Conservation (phyloP, 768 basidiomycete species). For the Candolleomyces eurysporus region DNA sequence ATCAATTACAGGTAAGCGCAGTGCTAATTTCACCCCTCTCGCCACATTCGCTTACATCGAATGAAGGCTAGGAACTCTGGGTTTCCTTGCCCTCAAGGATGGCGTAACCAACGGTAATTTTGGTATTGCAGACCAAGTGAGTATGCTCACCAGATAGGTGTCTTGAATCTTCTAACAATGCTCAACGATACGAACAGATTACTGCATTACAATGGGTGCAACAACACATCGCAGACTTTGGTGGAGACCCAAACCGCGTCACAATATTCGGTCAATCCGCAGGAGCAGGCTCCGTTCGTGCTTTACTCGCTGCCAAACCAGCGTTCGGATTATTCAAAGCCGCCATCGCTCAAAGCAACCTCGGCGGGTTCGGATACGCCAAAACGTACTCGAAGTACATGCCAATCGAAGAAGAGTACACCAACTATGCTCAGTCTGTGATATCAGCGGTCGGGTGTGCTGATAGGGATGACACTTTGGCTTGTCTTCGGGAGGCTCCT, state of each 20-base stretch:
- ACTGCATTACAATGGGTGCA: constrained; percentile 62
- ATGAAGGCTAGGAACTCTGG: constrained; percentile 25
- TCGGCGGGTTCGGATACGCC: constrained; percentile 48
- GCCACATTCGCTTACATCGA: neutral
- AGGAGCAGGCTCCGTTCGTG: constrained; percentile 9
- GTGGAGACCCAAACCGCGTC: constrained; percentile 57
- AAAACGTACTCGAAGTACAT: constrained; percentile 48
- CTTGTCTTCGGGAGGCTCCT: constrained; percentile 34
- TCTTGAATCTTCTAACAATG: neutral
- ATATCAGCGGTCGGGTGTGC: constrained; percentile 40
- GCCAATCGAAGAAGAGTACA: constrained; percentile 40
- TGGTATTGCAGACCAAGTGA: constrained; percentile 48
- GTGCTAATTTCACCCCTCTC: neutral
- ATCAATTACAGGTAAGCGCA: constrained; percentile 8
- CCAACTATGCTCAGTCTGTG: constrained; percentile 28
- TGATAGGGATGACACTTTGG: constrained; percentile 29
- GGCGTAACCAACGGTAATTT: constrained; percentile 43
- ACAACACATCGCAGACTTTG: constrained; percentile 58
- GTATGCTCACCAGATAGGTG: no score
- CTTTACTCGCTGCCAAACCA: constrained; percentile 4
- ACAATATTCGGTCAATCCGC: constrained; percentile 30
- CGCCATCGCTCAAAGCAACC: constrained; percentile 32
- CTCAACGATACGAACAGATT: constrained; percentile 30
- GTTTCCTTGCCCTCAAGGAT: constrained; percentile 40
- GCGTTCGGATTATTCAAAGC: constrained; percentile 10